phyloP scores from a whole-genome alignment of 495 filamentous ascomycete species.

The Penicillium samsonianum region DNA sequence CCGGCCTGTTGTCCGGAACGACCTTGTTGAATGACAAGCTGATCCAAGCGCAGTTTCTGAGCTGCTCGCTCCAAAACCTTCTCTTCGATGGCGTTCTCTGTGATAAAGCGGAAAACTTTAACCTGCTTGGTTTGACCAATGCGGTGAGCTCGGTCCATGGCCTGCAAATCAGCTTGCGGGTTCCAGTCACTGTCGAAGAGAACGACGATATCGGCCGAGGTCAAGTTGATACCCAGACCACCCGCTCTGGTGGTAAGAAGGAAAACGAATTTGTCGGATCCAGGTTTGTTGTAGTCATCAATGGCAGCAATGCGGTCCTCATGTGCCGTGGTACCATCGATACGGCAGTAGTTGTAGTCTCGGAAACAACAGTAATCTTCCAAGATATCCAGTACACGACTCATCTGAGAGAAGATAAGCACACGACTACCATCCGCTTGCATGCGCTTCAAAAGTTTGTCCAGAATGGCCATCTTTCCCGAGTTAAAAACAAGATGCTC shows the following conservation, averaged over 20 bases:
- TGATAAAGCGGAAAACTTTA: slow-evolving; percentile 92
- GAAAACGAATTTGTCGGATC: slow-evolving; percentile 96
- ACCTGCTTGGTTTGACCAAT: slow-evolving; percentile 99
- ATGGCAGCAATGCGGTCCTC: slow-evolving; percentile 98
- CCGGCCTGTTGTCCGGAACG: slow-evolving; percentile 90
- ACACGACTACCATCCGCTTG: slow-evolving; percentile 85
- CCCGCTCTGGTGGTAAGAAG: slow-evolving; percentile 95
- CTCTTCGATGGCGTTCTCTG: slow-evolving; percentile 97
- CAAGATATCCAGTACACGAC: slow-evolving; percentile 91
- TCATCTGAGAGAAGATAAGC: slow-evolving; percentile 99
- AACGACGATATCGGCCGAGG: slow-evolving; percentile 91
- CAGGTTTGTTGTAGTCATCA: slow-evolving; percentile 96
- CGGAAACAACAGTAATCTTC: slow-evolving; percentile 98
- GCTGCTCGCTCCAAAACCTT: slow-evolving; percentile 97
- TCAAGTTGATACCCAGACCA: slow-evolving; percentile 98
- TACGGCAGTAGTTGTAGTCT: slow-evolving; percentile 93
- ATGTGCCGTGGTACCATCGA: slow-evolving; percentile 95
- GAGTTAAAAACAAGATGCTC: slow-evolving; percentile 93
- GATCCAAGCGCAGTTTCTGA: slow-evolving; percentile 94
- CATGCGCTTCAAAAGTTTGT: slow-evolving; percentile 85
- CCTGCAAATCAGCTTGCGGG: slow-evolving; percentile 95
- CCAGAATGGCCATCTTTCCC: slow-evolving; percentile 96
- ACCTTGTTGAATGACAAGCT: slow-evolving; percentile 99
- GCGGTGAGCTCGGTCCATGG: slow-evolving; percentile 97
- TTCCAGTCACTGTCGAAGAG: slow-evolving; percentile 99